Conservation (phyloP, 805 yeast species). For the Helenozyma baotianmanensis region DNA sequence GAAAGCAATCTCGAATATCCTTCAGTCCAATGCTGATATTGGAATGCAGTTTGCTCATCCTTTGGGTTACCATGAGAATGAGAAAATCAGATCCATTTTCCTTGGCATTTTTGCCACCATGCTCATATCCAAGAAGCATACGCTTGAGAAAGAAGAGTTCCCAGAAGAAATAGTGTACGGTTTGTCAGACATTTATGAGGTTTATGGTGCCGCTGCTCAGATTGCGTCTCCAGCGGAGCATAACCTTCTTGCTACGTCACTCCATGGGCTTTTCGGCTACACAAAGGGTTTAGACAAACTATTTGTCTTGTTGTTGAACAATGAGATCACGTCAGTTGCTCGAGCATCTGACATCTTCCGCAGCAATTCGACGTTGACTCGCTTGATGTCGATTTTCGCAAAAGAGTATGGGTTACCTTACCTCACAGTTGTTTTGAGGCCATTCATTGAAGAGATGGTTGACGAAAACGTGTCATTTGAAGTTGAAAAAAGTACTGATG, state of each 20-base stretch:
- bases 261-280: constrained; percentile 50
- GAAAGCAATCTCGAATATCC: constrained; percentile 59
- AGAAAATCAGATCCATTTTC: constrained; percentile 64
- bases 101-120: constrained; percentile 74
- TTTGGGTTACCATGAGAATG: constrained; percentile 68
- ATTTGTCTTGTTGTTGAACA: constrained; percentile 50
- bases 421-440: constrained; percentile 47
- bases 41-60: constrained; percentile 76
- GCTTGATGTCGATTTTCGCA: constrained; percentile 68
- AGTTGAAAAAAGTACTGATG: constrained; percentile 48
- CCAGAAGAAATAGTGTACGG: constrained; percentile 22
- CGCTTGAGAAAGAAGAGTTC: constrained; percentile 21
- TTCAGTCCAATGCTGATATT: constrained; percentile 69
- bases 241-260: constrained; percentile 63
- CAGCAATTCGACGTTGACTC: constrained; percentile 77
- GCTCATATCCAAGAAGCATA: constrained; percentile 32
- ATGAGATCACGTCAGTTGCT: constrained; percentile 57
- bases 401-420: constrained; percentile 62
- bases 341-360: constrained; percentile 72
- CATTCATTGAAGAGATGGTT: constrained; percentile 52
- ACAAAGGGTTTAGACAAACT: constrained; percentile 35
- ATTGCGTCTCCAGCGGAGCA: constrained; percentile 67
- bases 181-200: constrained; percentile 34
- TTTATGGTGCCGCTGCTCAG: constrained; percentile 51
- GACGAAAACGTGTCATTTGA: constrained; percentile 53